Conservation (phyloP, 2,329 filamentous ascomycete species). For the Acarospora socialis region DNA sequence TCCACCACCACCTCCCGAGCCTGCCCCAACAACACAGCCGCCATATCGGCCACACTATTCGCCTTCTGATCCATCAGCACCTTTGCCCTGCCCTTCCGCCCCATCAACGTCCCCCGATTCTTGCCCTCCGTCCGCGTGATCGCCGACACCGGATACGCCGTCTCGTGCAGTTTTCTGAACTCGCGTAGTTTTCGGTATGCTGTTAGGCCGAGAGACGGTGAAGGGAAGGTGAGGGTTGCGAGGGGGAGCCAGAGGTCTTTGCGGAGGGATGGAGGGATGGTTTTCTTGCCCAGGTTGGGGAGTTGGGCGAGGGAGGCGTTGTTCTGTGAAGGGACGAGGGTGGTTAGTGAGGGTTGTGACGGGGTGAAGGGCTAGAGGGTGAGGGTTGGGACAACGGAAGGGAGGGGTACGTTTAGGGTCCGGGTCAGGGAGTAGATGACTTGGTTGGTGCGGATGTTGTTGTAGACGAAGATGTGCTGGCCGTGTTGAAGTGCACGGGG, state of each 20-base stretch:
- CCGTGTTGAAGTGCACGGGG: constrained; percentile 36
- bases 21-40: constrained; percentile 39
- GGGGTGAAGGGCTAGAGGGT: background rate
- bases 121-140: constrained; percentile 31
- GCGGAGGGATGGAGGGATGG: constrained; percentile 41
- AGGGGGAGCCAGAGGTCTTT: constrained; percentile 50
- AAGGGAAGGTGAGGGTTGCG: constrained; percentile 42
- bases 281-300: constrained; percentile 50
- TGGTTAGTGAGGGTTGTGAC: background rate
- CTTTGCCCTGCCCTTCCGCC: constrained; percentile 36
- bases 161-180: constrained; percentile 44
- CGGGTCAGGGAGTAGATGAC: constrained; percentile 48
- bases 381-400: background rate
- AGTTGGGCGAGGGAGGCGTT: constrained; percentile 41
- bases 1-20: constrained; percentile 10
- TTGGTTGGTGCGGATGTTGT: constrained; percentile 47
- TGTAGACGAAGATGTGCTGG: constrained; percentile 48
- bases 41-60: constrained; percentile 47
- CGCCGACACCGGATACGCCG: constrained; percentile 32
- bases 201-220: constrained; percentile 34
- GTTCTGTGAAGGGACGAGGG: constrained; percentile 25
- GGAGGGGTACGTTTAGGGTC: constrained; percentile 36
- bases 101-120: constrained; percentile 27
- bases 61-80: constrained; percentile 50
- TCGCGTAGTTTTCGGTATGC: constrained; percentile 46